phyloP scores from a whole-genome alignment of 2,329 filamentous ascomycete genomes.

The Chrysosporium keratinophilum region DNA sequence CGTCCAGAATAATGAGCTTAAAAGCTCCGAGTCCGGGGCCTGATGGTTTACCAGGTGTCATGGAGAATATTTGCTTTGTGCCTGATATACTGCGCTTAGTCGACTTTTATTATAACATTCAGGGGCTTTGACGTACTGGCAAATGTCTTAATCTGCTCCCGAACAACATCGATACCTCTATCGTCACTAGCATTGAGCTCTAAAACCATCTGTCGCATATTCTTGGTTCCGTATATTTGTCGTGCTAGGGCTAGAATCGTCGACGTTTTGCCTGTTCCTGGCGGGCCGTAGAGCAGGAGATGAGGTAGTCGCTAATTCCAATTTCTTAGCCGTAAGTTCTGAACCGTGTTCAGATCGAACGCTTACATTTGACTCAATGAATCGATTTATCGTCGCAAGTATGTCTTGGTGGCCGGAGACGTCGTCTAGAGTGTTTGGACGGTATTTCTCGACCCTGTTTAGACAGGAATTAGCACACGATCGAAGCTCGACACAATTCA shows the following conservation, averaged over 20 bases:
- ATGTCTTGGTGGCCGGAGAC: constrained; percentile 97
- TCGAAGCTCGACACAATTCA: background rate
- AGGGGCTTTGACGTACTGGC: constrained; percentile 48
- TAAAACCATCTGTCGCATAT: constrained; percentile 96
- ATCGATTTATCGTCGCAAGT: constrained; percentile 93
- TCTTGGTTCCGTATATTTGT: constrained; percentile 80
- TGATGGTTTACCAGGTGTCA: constrained; percentile 40
- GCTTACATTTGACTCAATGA: constrained; percentile 74
- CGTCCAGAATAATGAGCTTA: constrained; percentile 95
- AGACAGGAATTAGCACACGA: constrained; percentile 5
- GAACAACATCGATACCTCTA: constrained; percentile 91
- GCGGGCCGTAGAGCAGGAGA: constrained; percentile 90
- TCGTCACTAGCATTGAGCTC: constrained; percentile 97
- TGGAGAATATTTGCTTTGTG: constrained; percentile 94
- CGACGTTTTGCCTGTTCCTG: constrained; percentile 94
- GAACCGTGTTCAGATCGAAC: background rate
- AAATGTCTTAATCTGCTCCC: constrained; percentile 99
- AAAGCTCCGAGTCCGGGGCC: constrained; percentile 56
- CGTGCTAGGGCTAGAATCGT: constrained; percentile 88
- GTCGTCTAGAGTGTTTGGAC: constrained; percentile 76
- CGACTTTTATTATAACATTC: background rate
- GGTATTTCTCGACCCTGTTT: constrained; percentile 87
- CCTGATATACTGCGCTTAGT: constrained; percentile 22
- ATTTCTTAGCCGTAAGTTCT: background rate
- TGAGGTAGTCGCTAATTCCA: constrained; percentile 63